Evolutionary conservation across 371 early-diverging fungal species (phyloP).

Genomic region (Apophysomyces ossiformis): DNA sequence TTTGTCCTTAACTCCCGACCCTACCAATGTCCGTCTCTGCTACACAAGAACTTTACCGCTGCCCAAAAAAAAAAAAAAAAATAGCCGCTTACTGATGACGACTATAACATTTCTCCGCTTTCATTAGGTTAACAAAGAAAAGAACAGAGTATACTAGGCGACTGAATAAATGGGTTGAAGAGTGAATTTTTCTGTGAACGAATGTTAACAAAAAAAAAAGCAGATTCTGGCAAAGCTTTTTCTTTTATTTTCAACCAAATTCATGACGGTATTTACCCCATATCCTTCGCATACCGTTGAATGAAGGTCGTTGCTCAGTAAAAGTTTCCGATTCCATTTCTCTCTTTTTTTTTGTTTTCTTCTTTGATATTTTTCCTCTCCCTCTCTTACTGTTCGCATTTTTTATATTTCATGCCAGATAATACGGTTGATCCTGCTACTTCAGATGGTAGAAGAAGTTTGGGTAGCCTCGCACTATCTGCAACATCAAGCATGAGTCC

Average conservation of each 20-base stretch:
- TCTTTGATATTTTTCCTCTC: no score
- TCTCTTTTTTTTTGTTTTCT: neutral
- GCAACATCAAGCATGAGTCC: neutral
- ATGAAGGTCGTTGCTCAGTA: neutral
- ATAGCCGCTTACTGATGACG: no score
- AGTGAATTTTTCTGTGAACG: neutral
- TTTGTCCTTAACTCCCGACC: no score
- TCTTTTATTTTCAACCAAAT: slow-evolving; percentile 10
- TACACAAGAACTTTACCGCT: no score
- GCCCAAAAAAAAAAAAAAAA: no score
- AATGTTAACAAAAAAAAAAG: neutral
- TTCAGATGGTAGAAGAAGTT: slow-evolving; percentile 3
- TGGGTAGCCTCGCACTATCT: neutral
- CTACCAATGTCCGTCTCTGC: no score
- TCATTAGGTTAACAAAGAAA: no score
- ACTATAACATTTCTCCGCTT: no score
- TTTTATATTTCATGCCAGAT: slow-evolving; percentile 4
- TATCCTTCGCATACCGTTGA: neutral
- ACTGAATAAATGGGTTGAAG: no score
- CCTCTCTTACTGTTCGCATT: slow-evolving; percentile 2
- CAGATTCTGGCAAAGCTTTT: neutral
- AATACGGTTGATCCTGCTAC: slow-evolving; percentile 6
- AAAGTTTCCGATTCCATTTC: slow-evolving; percentile 5
- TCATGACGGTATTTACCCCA: slow-evolving; percentile 5
- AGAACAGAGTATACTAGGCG: no score